These are phyloP conservation scores for Yamadazyma insecticola DNA, from an alignment of 805 yeast species.

Conservation along the genomic window DNA sequence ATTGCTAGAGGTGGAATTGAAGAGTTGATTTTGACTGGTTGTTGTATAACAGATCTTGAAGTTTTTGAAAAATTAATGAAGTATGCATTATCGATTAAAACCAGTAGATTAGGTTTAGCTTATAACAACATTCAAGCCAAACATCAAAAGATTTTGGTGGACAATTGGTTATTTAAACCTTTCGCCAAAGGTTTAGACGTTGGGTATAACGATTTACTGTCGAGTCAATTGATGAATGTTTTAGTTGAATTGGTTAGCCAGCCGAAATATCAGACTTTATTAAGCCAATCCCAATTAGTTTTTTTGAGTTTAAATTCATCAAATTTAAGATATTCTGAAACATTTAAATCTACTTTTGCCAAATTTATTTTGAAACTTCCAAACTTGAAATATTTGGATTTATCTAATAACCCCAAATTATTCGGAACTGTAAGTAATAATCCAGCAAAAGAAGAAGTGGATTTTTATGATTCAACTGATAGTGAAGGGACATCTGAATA, in stretches of 20 bases:
- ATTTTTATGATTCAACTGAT: neutral
- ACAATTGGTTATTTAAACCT: constrained; percentile 52
- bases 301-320: constrained; percentile 66
- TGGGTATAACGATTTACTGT: constrained; percentile 72
- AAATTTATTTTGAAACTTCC: constrained; percentile 50
- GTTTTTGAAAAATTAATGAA: constrained; percentile 53
- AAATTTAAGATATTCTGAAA: constrained; percentile 45
- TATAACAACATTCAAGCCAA: constrained; percentile 58
- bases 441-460: neutral
- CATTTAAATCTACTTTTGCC: constrained; percentile 46
- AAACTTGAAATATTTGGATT: constrained; percentile 64
- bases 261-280: constrained; percentile 18
- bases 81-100: constrained; percentile 50
- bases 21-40: constrained; percentile 75
- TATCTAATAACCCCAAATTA: constrained; percentile 63
- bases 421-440: constrained; percentile 35
- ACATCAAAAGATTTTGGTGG: constrained; percentile 51
- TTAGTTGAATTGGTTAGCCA: constrained; percentile 27
- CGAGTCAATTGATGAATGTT: constrained; percentile 27
- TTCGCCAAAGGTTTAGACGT: constrained; percentile 69
- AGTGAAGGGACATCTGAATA: no score
- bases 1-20: constrained; percentile 69
- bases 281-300: constrained; percentile 17
- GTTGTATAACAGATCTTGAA: constrained; percentile 54
- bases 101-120: constrained; percentile 72